Evolutionary conservation across 1,284 basidiomycete genomes (phyloP), one percentile per base, ranked within the genome.

Genomic region (Coniferiporia weirii): DNA sequence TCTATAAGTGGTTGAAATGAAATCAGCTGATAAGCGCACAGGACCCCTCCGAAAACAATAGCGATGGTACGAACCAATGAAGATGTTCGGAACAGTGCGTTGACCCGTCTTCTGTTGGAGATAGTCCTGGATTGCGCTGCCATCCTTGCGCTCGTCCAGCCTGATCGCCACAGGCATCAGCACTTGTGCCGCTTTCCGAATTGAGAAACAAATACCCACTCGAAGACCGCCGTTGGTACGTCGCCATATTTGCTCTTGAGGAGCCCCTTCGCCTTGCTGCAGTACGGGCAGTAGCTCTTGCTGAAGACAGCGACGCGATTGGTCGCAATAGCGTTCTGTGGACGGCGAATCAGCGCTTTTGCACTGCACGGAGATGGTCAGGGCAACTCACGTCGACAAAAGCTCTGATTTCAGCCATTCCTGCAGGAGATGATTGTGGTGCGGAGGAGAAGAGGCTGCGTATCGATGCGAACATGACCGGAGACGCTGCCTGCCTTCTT

Each of bases 71-170:
- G 47, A 51, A 69, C 69, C 61, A 47, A 72, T 68, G 61, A 70
- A 72, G 59, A 72, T 69, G 64, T 71, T 72, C 36, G 71, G 71
- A 5, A 72, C 71, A 17, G 70, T 71, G 6, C 64, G 44, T 59
- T 72, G 71, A 3, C 63, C 65, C 9, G 70, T 69, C 65, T 67
- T 69, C 47, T 67, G 60, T 27, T 35, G 19, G 4, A 72, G 65
- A 60, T 71, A 70, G 17, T 52, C 48, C 56, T 72, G 71, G 45
- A 72, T 72, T 10, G 61, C 68, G n/a, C 62, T 32, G 13, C 70
- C 70, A 34, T 72, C 66, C 6, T 65, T 62, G 32, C 43, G 52
- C 53, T 66, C 48, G 61, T 72, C 70, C 17, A 71, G 63, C 51
- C 69, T 71, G 43, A 27, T 20, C 38, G 15, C 17, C 19, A 36